phyloP scores from a whole-genome alignment of 495 filamentous ascomycete species.

The Podospora pseudopauciseta region DNA sequence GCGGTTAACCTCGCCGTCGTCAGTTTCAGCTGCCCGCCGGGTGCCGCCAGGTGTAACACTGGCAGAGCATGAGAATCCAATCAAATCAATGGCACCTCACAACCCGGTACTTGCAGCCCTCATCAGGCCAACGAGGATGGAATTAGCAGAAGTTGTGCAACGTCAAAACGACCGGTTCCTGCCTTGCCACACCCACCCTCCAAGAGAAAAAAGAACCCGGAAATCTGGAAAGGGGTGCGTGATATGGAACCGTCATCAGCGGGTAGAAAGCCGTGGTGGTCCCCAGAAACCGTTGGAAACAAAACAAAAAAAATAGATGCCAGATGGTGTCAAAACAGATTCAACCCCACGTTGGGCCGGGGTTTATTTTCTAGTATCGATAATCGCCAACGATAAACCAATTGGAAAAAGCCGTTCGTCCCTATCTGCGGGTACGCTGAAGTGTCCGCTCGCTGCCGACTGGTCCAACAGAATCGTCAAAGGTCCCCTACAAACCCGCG shows the following conservation, averaged over 20 bases:
- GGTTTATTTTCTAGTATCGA: not conserved
- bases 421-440: slow-evolving; percentile 1
- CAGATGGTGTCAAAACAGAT: not conserved
- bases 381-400: not conserved
- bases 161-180: not conserved
- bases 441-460: not conserved
- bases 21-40: slow-evolving; percentile 6
- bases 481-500: not conserved
- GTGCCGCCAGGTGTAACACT: not conserved
- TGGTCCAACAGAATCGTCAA: not conserved
- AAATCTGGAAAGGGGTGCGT: not conserved
- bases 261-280: not conserved
- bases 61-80: slow-evolving; percentile 20
- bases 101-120: slow-evolving; percentile 1
- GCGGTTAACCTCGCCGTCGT: not conserved
- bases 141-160: not conserved
- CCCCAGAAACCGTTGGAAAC: slow-evolving; percentile 10
- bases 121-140: slow-evolving; percentile 1
- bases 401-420: not conserved
- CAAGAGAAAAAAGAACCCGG: not conserved
- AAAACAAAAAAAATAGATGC: not conserved
- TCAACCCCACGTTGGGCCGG: not conserved
- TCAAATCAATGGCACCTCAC: slow-evolving; percentile 19
- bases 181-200: slow-evolving; percentile 7
- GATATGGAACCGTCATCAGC: not conserved